Percentiles rank a stretch among this genome's conserved stretches.
These are phyloP conservation scores for Penstemon newberryi DNA, from an alignment of 257 asterid species.

Conservation along the genomic window DNA sequence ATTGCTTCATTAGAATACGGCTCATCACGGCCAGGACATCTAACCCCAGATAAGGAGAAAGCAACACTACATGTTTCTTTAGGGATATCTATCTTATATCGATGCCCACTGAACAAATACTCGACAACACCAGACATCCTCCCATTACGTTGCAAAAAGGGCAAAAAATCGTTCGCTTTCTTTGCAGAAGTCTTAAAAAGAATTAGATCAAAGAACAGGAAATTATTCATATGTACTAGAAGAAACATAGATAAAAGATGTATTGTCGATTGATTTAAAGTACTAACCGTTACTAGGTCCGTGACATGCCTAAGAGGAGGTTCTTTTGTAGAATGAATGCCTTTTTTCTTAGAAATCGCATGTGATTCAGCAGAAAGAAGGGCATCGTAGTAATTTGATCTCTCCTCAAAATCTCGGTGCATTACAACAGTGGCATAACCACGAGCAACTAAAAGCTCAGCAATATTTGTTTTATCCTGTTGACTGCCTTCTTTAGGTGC, in stretches of 20 bases:
- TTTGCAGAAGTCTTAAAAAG: conserved; percentile 65
- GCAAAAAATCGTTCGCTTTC: conserved; percentile 88
- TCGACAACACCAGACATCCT: conserved; percentile 95
- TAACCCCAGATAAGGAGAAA: conserved; percentile 92
- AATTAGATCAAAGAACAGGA: conserved; percentile 15
- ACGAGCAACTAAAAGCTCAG: conserved; percentile 88
- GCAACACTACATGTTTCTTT: conserved; percentile 96
- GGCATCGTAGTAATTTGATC: conserved; percentile 85
- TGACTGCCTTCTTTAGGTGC: conserved; percentile 55
- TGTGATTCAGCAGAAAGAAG: conserved; percentile 94
- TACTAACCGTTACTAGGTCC: conserved; percentile 78
- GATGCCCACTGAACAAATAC: conserved; percentile 95
- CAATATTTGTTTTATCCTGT: conserved; percentile 65
- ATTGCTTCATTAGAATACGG: conserved; percentile 93
- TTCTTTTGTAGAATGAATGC: conserved; percentile 86
- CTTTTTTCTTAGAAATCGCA: conserved; percentile 83
- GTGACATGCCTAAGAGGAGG: conserved; percentile 89
- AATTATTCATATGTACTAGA: background rate
- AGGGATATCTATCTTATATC: conserved; percentile 83
- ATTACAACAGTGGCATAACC: conserved; percentile 91
- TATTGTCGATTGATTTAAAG: background rate
- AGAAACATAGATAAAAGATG: background rate
- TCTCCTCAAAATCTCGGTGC: conserved; percentile 98
- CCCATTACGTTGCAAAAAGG: conserved; percentile 79
- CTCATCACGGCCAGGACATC: conserved; percentile 96